Evolutionary conservation across 805 yeast species (phyloP).

Genomic region (Metschnikowia matae): DNA sequence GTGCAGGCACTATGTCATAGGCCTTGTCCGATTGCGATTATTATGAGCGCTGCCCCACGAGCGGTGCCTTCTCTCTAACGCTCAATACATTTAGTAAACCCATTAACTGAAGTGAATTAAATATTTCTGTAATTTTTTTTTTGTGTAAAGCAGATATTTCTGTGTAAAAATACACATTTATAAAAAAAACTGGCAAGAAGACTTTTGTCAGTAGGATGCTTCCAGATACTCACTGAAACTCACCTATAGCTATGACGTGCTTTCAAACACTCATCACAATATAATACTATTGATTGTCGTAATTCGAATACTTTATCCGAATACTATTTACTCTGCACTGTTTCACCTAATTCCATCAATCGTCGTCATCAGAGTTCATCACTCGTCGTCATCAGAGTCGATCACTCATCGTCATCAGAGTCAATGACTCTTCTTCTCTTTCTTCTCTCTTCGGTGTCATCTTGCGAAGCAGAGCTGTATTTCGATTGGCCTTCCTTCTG

Average conservation of each 20-base stretch:
- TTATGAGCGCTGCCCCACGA: not conserved
- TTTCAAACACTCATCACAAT: too few relatives aligned
- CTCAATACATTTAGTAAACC: too few relatives aligned
- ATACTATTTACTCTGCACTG: too few relatives aligned
- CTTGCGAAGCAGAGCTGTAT: slow-evolving; percentile 33
- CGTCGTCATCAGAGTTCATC: slow-evolving; percentile 46
- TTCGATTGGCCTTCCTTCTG: slow-evolving; percentile 54
- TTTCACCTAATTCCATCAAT: slow-evolving; percentile 16
- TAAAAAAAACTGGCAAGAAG: too few relatives aligned
- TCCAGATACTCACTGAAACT: too few relatives aligned
- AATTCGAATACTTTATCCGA: too few relatives aligned
- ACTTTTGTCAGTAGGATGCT: too few relatives aligned
- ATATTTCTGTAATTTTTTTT: not conserved
- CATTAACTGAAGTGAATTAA: too few relatives aligned
- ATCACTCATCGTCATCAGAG: slow-evolving; percentile 48
- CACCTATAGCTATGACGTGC: too few relatives aligned
- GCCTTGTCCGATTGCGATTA: not conserved
- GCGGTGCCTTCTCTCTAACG: not conserved
- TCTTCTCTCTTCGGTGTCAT: slow-evolving; percentile 30
- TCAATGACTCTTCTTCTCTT: slow-evolving; percentile 48
- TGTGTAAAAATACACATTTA: too few relatives aligned
- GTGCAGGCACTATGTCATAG: not conserved
- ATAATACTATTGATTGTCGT: too few relatives aligned
- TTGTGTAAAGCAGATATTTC: not conserved
- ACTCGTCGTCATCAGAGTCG: slow-evolving; percentile 46